Conservation (phyloP, 352 stramenopile species). For the Globisporangium apiculatum region DNA sequence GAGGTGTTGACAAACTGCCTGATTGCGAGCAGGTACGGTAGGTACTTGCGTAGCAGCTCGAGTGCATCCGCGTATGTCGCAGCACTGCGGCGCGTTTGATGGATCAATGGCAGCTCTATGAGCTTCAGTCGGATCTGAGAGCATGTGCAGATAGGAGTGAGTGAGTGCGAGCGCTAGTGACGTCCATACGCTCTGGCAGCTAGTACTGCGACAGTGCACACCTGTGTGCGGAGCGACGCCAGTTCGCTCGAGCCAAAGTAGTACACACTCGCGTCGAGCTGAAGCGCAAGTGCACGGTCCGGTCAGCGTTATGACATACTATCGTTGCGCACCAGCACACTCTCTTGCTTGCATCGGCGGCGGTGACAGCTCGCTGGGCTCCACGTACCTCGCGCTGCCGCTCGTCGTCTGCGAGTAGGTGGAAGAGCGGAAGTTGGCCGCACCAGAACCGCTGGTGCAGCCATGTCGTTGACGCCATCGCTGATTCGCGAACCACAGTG, state of each 20-base stretch:
- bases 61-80: slow-evolving; percentile 21
- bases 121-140: slow-evolving; percentile 42
- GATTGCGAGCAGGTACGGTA: slow-evolving; percentile 32
- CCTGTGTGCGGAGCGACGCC: slow-evolving; percentile 31
- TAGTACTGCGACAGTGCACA: slow-evolving; percentile 1
- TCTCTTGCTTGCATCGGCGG: background rate
- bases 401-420: slow-evolving; percentile 25
- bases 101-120: slow-evolving; percentile 29
- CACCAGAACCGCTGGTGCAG: slow-evolving; percentile 33
- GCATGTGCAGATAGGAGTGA: background rate
- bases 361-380: too few species aligned
- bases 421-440: slow-evolving; percentile 37
- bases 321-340: background rate
- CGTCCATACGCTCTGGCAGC: background rate
- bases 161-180: background rate
- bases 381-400: slow-evolving; percentile 18
- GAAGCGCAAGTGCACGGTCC: background rate
- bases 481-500: too few species aligned
- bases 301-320: too few species aligned
- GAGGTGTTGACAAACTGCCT: slow-evolving; percentile 12
- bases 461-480: slow-evolving; percentile 26
- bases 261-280: slow-evolving; percentile 25
- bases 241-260: slow-evolving; percentile 33
- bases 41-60: slow-evolving; percentile 33
- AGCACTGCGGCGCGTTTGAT: slow-evolving; percentile 14